Evolutionary conservation across 2,329 filamentous ascomycete genomes (phyloP).

Genomic region (Arachnomyces sp.): DNA sequence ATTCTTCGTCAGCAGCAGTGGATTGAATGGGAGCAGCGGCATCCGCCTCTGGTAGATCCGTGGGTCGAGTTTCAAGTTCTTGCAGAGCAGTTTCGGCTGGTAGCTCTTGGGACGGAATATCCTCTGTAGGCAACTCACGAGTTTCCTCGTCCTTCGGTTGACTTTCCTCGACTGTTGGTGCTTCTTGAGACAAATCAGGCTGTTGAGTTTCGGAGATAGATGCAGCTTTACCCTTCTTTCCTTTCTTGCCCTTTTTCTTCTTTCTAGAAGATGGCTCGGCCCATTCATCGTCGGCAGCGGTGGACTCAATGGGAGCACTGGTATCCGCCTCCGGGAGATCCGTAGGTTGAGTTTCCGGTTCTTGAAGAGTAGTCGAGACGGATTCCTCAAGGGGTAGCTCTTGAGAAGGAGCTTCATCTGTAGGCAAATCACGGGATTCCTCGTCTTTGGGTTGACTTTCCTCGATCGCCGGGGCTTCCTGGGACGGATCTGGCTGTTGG

Average conservation of each 20-base stretch:
- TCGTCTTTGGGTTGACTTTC: no score
- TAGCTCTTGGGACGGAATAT: neutral
- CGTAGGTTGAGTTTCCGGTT: conserved; percentile 3
- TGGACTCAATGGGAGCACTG: conserved; percentile 1
- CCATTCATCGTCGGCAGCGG: conserved; percentile 7
- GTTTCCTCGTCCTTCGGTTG: no score
- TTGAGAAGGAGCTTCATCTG: no score
- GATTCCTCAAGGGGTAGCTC: no score
- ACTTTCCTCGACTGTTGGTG: no score
- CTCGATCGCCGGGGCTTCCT: no score
- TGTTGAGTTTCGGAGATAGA: conserved; percentile 9
- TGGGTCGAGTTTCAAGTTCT: conserved; percentile 2
- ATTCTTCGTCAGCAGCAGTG: conserved; percentile 8
- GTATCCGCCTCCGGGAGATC: conserved; percentile 2
- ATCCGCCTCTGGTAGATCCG: conserved; percentile 1
- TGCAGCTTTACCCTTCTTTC: conserved; percentile 11
- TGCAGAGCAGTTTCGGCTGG: conserved; percentile 5
- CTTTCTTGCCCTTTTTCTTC: conserved; percentile 18
- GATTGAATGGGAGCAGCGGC: neutral
- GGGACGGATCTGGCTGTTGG: conserved; percentile 1
- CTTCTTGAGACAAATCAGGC: neutral
- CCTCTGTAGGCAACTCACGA: no score
- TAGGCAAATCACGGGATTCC: no score
- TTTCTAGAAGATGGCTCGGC: conserved; percentile 15
- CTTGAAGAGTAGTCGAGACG: conserved; percentile 2